Base-by-base conservation (phyloP, 2,329 filamentous ascomycete species). In the Colletotrichum limetticola region DNA sequence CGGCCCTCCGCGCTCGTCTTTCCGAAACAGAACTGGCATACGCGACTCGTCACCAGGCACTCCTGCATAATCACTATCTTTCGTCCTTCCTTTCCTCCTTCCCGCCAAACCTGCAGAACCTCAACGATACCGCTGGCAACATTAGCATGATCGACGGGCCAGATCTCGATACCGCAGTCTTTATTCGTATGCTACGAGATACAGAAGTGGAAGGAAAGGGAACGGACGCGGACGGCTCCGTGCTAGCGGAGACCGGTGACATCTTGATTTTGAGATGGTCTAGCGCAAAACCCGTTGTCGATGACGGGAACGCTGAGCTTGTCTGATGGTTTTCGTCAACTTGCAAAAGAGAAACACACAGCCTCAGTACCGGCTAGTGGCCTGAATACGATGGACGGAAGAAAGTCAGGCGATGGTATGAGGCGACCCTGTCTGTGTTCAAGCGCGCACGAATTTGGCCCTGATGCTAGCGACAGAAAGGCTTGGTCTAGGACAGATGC, bases 71-170 rank as follows among this genome's bases (percentile, higher is more conserved):
- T 65, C 95, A 98, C 83, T 98, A 97, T 83, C 87, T 93, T 5
- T 89, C 92, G 1, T 96, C 94, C 1, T 99, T 99, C 79, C 87
- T 99, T 19, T 89, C 88, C 0, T 91, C 93, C 14, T 98, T 99
- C 78, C 97, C 97, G 0, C 84, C 90, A 16, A 87, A 90, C 58
- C 83, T 99, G 77, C 93, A 96, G 81, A 92, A 95, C 76, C 85
- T 99, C 66, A 97, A 98, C 83, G 97, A 99, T 84, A 94, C 93
- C 16, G 92, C 93, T 0, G 96, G 95, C 35, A 95, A 95, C 11
- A 92, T 96, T 69, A 95, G 90, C 84, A 99, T 99, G 97, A 91
- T 98, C 35, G 95, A 98, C 79, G 87, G 90, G 2, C 97, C 97
- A 0, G 97, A 98, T 80, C 84, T 91, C 60, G 93, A 97, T 74